phyloP scores from a whole-genome alignment of 495 filamentous ascomycete species.

The Pseudoneurospora amorphoporcata region DNA sequence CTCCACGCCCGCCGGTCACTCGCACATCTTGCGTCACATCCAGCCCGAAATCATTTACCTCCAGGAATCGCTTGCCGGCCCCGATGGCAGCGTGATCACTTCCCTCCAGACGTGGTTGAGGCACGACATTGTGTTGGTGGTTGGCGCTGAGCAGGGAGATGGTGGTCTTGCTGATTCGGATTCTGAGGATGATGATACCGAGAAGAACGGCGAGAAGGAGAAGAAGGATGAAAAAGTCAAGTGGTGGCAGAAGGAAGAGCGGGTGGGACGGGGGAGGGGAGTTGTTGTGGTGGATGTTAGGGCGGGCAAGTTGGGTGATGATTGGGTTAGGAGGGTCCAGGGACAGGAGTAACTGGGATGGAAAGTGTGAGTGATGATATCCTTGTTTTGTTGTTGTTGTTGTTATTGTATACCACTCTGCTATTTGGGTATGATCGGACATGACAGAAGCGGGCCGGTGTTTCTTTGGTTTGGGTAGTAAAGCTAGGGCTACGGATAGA shows the following conservation, averaged over 20 bases:
- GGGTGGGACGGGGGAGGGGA: slow-evolving; percentile 74
- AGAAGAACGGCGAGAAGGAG: slow-evolving; percentile 34
- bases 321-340: slow-evolving; percentile 68
- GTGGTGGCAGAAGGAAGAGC: slow-evolving; percentile 79
- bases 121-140: slow-evolving; percentile 68
- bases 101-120: slow-evolving; percentile 77
- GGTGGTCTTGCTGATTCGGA: slow-evolving; percentile 86
- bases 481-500: background rate
- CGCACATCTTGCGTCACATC: slow-evolving; percentile 76
- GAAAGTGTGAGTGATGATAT: too few relatives aligned
- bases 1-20: slow-evolving; percentile 62
- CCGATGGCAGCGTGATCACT: slow-evolving; percentile 56
- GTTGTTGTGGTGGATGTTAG: slow-evolving; percentile 76
- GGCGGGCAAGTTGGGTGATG: slow-evolving; percentile 53
- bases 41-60: slow-evolving; percentile 76
- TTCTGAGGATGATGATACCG: slow-evolving; percentile 47
- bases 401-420: background rate
- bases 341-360: slow-evolving; percentile 50
- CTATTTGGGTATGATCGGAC: background rate
- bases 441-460: background rate
- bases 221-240: slow-evolving; percentile 24
- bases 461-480: background rate
- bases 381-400: background rate
- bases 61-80: slow-evolving; percentile 65
- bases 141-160: slow-evolving; percentile 72